Evolutionary conservation across 306 rosid genomes (phyloP).

Genomic region (Vicia faba): DNA sequence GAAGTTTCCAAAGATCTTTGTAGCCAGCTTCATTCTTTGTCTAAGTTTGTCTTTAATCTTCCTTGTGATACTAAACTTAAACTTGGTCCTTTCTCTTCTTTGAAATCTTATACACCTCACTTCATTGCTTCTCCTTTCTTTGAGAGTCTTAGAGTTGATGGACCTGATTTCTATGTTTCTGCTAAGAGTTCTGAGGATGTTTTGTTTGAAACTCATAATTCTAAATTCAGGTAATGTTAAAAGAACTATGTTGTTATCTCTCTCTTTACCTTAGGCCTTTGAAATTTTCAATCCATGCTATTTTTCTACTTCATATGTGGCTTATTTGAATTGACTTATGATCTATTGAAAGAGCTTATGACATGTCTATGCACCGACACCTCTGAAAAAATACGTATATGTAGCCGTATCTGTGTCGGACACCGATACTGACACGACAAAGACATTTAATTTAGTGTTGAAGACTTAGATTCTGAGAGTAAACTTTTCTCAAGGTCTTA

Average conservation of each 20-base stretch:
- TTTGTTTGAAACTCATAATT: constrained; percentile 53
- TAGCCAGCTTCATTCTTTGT: constrained; percentile 54
- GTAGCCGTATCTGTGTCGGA: no score
- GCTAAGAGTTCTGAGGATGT: constrained; percentile 71
- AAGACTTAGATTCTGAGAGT: no score
- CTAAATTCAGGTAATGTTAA: constrained; percentile 64
- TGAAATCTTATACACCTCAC: constrained; percentile 80
- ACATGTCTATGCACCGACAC: no score
- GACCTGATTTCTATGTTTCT: constrained; percentile 73
- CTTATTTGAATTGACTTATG: no score
- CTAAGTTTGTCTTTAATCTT: constrained; percentile 62
- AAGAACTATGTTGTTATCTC: constrained; percentile 2
- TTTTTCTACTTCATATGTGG: neutral
- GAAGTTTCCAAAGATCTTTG: constrained; percentile 80
- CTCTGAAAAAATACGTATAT: no score
- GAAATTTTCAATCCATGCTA: neutral
- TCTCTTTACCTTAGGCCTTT: neutral
- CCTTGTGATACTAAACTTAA: constrained; percentile 81
- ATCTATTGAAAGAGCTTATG: no score
- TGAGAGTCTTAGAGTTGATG: constrained; percentile 83
- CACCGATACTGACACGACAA: no score
- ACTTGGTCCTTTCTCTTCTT: constrained; percentile 83
- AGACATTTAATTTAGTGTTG: no score
- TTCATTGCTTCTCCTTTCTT: constrained; percentile 98
- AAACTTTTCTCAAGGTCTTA: no score